These are phyloP conservation scores for Stemphylium lycopersici DNA, from an alignment of 2,329 filamentous ascomycete species.

Conservation along the genomic window DNA sequence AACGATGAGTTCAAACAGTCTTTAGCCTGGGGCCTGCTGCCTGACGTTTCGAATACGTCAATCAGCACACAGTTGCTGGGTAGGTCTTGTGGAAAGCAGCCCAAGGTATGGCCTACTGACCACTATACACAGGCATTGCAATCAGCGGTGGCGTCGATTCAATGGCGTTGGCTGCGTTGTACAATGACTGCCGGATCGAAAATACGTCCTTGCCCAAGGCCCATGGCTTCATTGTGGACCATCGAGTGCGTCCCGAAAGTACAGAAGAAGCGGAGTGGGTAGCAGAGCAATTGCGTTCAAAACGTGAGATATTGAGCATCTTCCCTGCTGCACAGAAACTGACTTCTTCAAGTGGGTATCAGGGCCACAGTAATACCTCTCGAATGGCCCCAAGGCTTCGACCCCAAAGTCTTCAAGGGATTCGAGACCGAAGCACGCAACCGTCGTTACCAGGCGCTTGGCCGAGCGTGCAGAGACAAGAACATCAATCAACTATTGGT, in stretches of 20 bases:
- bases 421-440: conserved; percentile 79
- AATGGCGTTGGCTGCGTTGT: conserved; percentile 89
- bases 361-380: conserved; percentile 44
- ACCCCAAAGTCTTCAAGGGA: conserved; percentile 60
- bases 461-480: conserved; percentile 60
- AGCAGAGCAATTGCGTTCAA: conserved; percentile 50
- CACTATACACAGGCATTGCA: conserved; percentile 63
- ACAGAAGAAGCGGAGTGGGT: conserved; percentile 61
- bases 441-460: conserved; percentile 75
- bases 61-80: conserved; percentile 17
- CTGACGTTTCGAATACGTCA: background rate
- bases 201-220: conserved; percentile 38
- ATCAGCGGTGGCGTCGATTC: conserved; percentile 94
- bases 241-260: conserved; percentile 63
- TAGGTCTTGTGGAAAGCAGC: conserved; percentile 2
- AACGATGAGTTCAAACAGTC: conserved; percentile 36
- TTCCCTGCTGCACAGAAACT: conserved; percentile 4
- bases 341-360: conserved; percentile 34
- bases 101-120: conserved; percentile 8
- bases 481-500: conserved; percentile 69
- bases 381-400: conserved; percentile 45
- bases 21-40: conserved; percentile 10
- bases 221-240: conserved; percentile 66
- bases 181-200: conserved; percentile 47
- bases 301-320: conserved; percentile 47